These are phyloP conservation scores for Erysiphe pulchra DNA, from an alignment of 2,329 filamentous ascomycete genomes.

Conservation along the genomic window DNA sequence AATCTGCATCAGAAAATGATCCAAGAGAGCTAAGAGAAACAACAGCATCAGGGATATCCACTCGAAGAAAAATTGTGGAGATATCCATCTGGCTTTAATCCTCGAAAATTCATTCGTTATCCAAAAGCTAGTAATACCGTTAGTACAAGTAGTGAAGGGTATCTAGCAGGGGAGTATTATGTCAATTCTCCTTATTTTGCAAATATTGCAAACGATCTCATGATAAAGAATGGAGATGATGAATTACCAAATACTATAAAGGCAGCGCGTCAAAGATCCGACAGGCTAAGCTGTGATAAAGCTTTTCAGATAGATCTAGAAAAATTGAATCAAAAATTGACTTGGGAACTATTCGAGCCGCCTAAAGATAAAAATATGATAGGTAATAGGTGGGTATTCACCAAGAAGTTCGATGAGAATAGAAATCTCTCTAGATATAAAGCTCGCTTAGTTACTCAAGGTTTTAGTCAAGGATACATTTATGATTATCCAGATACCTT, in stretches of 20 bases:
- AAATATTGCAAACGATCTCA: neutral
- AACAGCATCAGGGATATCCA: neutral
- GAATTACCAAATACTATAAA: slow-evolving; percentile 2
- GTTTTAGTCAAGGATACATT: no score
- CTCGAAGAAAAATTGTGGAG: neutral
- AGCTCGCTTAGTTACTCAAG: no score
- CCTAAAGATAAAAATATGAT: no score
- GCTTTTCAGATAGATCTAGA: neutral
- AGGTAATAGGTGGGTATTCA: no score
- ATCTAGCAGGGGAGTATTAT: neutral
- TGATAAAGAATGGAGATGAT: neutral
- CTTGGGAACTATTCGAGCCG: neutral
- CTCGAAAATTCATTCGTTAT: neutral
- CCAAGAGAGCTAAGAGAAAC: neutral
- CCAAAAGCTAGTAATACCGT: no score
- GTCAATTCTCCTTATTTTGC: neutral
- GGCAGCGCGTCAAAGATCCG: neutral
- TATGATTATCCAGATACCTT: no score
- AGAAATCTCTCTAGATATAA: no score
- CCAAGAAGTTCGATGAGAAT: no score
- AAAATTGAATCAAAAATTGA: neutral
- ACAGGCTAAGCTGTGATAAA: neutral
- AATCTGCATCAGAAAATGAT: no score
- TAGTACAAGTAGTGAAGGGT: no score
- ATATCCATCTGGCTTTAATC: neutral